Evolutionary conservation across 352 stramenopile species (phyloP).

Genomic region (Phytophthora foliorum): DNA sequence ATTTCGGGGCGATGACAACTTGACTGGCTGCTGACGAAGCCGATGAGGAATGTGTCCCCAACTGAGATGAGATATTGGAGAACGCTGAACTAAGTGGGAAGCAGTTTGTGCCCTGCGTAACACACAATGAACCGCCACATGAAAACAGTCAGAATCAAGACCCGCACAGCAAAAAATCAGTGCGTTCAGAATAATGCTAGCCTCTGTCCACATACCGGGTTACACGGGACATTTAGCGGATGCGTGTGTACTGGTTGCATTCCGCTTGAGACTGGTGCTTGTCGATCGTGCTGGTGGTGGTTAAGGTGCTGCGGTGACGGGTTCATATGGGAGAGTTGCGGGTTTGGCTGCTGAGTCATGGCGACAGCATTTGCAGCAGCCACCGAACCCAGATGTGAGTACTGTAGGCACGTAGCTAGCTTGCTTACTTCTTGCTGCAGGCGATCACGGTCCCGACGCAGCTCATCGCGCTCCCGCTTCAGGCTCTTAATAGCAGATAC

Average conservation of each 20-base stretch:
- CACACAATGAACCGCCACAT: constrained; percentile 11
- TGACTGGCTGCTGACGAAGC: constrained; percentile 27
- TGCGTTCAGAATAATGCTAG: constrained; percentile 27
- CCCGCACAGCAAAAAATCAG: constrained; percentile 19
- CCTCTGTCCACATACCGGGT: constrained; percentile 38
- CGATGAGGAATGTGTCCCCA: constrained; percentile 29
- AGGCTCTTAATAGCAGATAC: constrained; percentile 72
- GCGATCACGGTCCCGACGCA: constrained; percentile 65
- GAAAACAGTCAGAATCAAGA: constrained; percentile 26
- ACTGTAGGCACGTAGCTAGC: constrained; percentile 71
- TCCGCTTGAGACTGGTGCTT: constrained; percentile 30
- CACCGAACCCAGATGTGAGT: constrained; percentile 64
- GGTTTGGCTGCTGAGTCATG: constrained; percentile 49
- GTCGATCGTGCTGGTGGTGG: constrained; percentile 21
- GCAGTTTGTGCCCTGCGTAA: constrained; percentile 45
- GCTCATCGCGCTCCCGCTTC: constrained; percentile 69
- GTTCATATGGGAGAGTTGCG: constrained; percentile 42
- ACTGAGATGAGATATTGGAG: constrained; percentile 39
- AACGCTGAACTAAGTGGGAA: constrained; percentile 61
- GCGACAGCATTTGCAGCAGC: constrained; percentile 52
- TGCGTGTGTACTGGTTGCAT: constrained; percentile 48
- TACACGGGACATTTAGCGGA: constrained; percentile 43
- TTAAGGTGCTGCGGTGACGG: constrained; percentile 24
- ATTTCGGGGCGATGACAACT: constrained; percentile 49
- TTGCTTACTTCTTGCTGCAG: constrained; percentile 79